Base-by-base conservation (phyloP, 2,329 filamentous ascomycete species). In the Penicillium polonicum region DNA sequence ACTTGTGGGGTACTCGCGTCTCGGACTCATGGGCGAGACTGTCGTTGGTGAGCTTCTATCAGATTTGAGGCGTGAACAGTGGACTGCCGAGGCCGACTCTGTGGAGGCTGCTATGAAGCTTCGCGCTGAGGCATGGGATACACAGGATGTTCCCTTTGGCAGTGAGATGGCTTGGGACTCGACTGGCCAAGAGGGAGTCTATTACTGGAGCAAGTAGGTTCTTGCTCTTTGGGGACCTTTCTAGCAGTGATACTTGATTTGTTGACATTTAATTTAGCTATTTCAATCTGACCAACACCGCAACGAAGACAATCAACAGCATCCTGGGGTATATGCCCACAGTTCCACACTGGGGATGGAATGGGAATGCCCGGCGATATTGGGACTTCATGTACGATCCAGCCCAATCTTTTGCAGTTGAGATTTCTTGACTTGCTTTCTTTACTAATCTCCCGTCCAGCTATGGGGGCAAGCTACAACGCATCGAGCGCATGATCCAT, bases 81-180 rank as follows among this genome's bases (percentile, higher is more conserved):
- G 48, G 48, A 39, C 48, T 21, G 6, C 17, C 12, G 33, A 49
- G 33, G 35, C 35, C 17, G 23, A 19, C 4, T 25, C 33, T 27
- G 17, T 27, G 10, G 48, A 49, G 17, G 35, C 31, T 49, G 48
- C 23, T 29, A 49, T 49, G 48, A 49, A 49, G 33, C 48, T 68
- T 4, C 77, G 84, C 1, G 81, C 83, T 1, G 60, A 74, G 3
- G 64, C 71, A 1, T 87, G 84, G 84, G 68, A 80, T n/a, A 72
- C 71, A 0, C 70, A 81, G 51, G 74, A 76, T 8, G 79, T 82
- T 5, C 84, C 84, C 0, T 87, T 80, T 59, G 84, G 83, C 0
- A 85, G 82, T 50, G 84, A 86, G 66, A 83, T 84, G 82, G 80
- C 83, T 0, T 87, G 84, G 84, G 84, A 87, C 57, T 85, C 80